Evolutionary conservation across 2,329 filamentous ascomycete species (phyloP).

Genomic region (Fusarium irregulare): DNA sequence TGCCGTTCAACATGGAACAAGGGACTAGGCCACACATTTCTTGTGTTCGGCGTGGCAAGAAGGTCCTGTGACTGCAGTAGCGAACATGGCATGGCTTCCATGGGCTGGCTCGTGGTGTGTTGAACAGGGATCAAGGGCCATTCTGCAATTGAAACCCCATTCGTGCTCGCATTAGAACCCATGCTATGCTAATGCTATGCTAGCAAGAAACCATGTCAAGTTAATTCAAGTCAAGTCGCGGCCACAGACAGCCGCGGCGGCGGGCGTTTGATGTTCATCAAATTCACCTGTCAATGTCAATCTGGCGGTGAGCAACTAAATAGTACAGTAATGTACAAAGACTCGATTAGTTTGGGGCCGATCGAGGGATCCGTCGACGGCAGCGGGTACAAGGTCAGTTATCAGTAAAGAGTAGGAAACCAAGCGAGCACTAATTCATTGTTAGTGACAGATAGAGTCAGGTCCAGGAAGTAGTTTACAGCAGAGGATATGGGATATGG

Average conservation of each 20-base stretch:
- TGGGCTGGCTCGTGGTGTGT: conserved; percentile 44
- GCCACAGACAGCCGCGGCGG: conserved; percentile 32
- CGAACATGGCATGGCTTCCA: conserved; percentile 23
- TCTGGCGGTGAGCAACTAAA: conserved; percentile 44
- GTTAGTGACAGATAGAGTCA: conserved; percentile 17
- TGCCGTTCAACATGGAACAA: conserved; percentile 27
- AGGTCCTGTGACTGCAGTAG: conserved; percentile 48
- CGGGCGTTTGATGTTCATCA: conserved; percentile 42
- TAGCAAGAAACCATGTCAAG: conserved; percentile 30
- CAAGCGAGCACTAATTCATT: conserved; percentile 23
- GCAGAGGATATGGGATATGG: conserved; percentile 25
- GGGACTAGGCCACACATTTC: conserved; percentile 29
- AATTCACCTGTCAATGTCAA: conserved; percentile 22
- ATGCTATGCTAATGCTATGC: conserved; percentile 7
- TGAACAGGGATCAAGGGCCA: conserved; percentile 44
- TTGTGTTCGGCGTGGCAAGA: conserved; percentile 43
- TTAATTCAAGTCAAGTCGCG: not conserved
- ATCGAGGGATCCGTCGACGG: conserved; percentile 37
- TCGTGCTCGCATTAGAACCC: conserved; percentile 41
- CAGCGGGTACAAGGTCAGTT: conserved; percentile 17
- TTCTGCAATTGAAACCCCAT: conserved; percentile 46
- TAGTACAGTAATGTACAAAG: conserved; percentile 6
- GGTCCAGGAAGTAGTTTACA: conserved; percentile 25
- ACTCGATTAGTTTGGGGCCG: conserved; percentile 36
- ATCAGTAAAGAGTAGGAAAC: conserved; percentile 19